Evolutionary conservation across 2,329 filamentous ascomycete species (phyloP).

Genomic region (Sphaerulina vaccinii): DNA sequence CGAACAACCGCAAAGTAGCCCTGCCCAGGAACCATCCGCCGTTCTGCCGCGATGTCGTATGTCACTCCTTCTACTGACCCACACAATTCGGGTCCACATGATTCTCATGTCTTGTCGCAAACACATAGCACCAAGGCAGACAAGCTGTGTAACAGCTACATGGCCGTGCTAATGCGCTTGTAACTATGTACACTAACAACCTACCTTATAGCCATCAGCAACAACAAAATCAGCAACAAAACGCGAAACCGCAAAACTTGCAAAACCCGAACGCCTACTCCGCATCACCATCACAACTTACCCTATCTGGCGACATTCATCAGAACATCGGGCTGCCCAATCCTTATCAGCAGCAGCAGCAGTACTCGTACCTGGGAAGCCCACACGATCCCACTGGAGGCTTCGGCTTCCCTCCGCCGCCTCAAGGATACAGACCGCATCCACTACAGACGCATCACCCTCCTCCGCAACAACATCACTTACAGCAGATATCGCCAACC

Average conservation of each 20-base stretch:
- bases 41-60: slow-evolving; percentile 33
- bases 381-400: slow-evolving; percentile 30
- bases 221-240: slow-evolving; percentile 46
- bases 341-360: slow-evolving; percentile 29
- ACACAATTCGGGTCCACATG: slow-evolving; percentile 14
- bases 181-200: slow-evolving; percentile 27
- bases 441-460: slow-evolving; percentile 36
- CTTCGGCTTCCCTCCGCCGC: slow-evolving; percentile 33
- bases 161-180: slow-evolving; percentile 13
- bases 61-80: slow-evolving; percentile 21
- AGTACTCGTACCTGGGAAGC: slow-evolving; percentile 30
- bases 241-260: slow-evolving; percentile 41
- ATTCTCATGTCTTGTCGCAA: slow-evolving; percentile 9
- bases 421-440: slow-evolving; percentile 29
- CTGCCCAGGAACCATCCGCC: slow-evolving; percentile 20
- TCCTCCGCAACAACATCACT: slow-evolving; percentile 37
- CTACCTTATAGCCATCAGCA: slow-evolving; percentile 39
- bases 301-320: slow-evolving; percentile 34
- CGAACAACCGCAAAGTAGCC: slow-evolving; percentile 25
- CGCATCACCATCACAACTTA: slow-evolving; percentile 40
- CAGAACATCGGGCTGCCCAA: slow-evolving; percentile 25
- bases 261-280: slow-evolving; percentile 36
- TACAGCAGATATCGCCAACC: slow-evolving; percentile 34
- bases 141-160: slow-evolving; percentile 13
- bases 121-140: slow-evolving; percentile 7